phyloP scores from a whole-genome alignment of 2,329 filamentous ascomycete species.

The Phialemoniopsis sp. region DNA sequence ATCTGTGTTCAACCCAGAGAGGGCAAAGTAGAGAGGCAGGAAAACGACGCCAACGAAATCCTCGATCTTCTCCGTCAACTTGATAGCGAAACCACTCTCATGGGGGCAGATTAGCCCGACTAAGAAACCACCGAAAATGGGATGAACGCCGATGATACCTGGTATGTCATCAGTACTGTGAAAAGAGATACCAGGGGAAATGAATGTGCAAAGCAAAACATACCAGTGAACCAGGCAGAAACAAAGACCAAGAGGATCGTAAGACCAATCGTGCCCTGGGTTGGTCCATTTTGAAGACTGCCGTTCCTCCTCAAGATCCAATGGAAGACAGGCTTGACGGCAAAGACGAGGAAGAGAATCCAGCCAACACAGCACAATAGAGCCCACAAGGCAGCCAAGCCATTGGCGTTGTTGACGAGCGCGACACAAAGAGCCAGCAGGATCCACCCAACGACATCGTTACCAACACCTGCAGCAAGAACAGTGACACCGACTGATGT shows the following conservation, averaged over 20 bases:
- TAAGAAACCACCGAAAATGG: constrained; percentile 92
- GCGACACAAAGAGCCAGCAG: constrained; percentile 89
- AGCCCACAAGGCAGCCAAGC: constrained; percentile 80
- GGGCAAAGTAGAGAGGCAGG: constrained; percentile 86
- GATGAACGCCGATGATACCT: constrained; percentile 83
- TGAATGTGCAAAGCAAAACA: constrained; percentile 7
- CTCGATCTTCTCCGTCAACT: constrained; percentile 89
- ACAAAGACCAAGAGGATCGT: constrained; percentile 75
- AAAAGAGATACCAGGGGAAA: background rate
- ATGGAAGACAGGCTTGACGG: constrained; percentile 69
- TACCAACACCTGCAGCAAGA: constrained; percentile 85
- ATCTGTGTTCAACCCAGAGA: constrained; percentile 86
- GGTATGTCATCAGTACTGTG: background rate
- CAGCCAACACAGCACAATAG: constrained; percentile 73
- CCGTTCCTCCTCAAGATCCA: constrained; percentile 70
- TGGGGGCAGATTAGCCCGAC: constrained; percentile 87
- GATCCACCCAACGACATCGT: constrained; percentile 90
- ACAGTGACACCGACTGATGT: constrained; percentile 86
- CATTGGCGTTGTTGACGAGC: constrained; percentile 81
- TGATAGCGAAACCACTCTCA: constrained; percentile 85
- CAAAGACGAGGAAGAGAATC: constrained; percentile 69
- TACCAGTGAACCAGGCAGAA: constrained; percentile 77
- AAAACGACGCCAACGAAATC: constrained; percentile 83
- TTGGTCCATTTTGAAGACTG: constrained; percentile 82
- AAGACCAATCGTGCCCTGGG: constrained; percentile 76